A percentile compares a stretch with the other conserved stretches of the same genome.
These are phyloP conservation scores for Erigeron canadensis DNA, from an alignment of 129 eudicot species.

Conservation along the genomic window DNA sequence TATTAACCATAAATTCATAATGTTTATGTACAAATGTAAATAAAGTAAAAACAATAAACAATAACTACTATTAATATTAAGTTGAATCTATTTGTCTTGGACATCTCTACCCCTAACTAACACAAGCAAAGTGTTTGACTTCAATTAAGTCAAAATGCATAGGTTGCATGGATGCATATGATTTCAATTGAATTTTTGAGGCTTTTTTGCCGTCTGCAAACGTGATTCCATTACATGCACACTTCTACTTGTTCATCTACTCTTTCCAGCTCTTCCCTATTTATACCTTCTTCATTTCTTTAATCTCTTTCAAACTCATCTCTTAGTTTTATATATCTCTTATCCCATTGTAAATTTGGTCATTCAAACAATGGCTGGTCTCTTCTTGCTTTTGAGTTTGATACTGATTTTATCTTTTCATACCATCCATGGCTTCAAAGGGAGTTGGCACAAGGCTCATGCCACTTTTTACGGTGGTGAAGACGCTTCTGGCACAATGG, in stretches of 20 bases:
- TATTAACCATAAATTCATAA: too few relatives aligned
- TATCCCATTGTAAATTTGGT: slow-evolving; percentile 7
- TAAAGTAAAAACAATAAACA: too few relatives aligned
- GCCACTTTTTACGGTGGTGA: slow-evolving; percentile 44
- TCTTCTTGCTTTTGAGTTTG: slow-evolving; percentile 28
- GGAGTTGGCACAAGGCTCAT: slow-evolving; percentile 54
- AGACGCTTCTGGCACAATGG: slow-evolving; percentile 50
- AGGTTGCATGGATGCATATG: slow-evolving; percentile 40
- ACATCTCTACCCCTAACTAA: background rate
- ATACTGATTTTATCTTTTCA: slow-evolving; percentile 17
- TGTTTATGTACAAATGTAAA: too few relatives aligned
- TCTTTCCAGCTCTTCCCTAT: slow-evolving; percentile 23
- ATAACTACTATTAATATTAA: too few relatives aligned
- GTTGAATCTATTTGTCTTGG: background rate
- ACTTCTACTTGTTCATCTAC: slow-evolving; percentile 25
- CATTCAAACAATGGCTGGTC: slow-evolving; percentile 30
- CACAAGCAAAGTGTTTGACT: slow-evolving; percentile 19
- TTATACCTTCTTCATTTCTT: slow-evolving; percentile 30
- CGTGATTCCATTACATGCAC: slow-evolving; percentile 44
- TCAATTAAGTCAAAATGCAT: slow-evolving; percentile 22
- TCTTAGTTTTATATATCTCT: background rate
- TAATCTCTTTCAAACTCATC: slow-evolving; percentile 28
- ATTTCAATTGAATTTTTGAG: slow-evolving; percentile 38
- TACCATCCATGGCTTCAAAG: slow-evolving; percentile 21
- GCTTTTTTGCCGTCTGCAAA: slow-evolving; percentile 41